A percentile compares a stretch with the other conserved stretches of the same genome.
Conservation (phyloP, 192 early-diverging fungal genomes). For the Entomortierella beljakovae region DNA sequence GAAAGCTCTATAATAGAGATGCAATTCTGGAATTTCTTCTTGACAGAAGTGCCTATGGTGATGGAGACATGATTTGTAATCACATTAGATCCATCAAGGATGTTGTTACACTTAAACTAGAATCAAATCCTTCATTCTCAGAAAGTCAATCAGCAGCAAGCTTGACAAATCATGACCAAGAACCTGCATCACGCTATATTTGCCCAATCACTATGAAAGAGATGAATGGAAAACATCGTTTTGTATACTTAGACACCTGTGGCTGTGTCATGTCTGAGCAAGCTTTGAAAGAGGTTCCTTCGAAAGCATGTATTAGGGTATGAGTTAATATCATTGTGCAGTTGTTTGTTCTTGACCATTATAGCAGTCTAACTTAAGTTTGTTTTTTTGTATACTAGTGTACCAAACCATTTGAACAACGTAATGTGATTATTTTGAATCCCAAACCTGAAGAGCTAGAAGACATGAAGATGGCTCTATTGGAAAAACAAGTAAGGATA, state of each 20-base stretch:
- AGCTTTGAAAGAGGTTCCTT: slow-evolving; percentile 78
- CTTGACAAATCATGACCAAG: slow-evolving; percentile 65
- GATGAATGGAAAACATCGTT: slow-evolving; percentile 86
- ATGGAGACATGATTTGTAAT: slow-evolving; percentile 79
- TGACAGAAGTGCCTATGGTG: slow-evolving; percentile 77
- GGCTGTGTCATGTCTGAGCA: slow-evolving; percentile 86
- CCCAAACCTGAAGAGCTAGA: slow-evolving; percentile 73
- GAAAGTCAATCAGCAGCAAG: slow-evolving; percentile 55
- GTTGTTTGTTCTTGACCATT: background rate
- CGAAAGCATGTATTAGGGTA: slow-evolving; percentile 71
- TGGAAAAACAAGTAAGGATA: slow-evolving; percentile 59
- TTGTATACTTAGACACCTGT: slow-evolving; percentile 73
- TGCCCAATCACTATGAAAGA: slow-evolving; percentile 88
- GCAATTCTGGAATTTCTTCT: slow-evolving; percentile 80
- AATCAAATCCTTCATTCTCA: slow-evolving; percentile 73
- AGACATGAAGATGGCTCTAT: slow-evolving; percentile 64
- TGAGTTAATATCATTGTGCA: background rate
- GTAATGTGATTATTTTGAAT: slow-evolving; percentile 79
- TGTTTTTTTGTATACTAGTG: slow-evolving; percentile 60
- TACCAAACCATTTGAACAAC: slow-evolving; percentile 63
- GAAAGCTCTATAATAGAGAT: slow-evolving; percentile 89
- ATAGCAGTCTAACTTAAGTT: background rate
- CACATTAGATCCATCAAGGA: slow-evolving; percentile 83
- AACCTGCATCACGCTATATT: slow-evolving; percentile 66
- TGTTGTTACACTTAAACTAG: slow-evolving; percentile 73